Evolutionary conservation across 1,139 yeast genomes (phyloP).

Genomic region (Suzukiozyma palmioleophila): DNA sequence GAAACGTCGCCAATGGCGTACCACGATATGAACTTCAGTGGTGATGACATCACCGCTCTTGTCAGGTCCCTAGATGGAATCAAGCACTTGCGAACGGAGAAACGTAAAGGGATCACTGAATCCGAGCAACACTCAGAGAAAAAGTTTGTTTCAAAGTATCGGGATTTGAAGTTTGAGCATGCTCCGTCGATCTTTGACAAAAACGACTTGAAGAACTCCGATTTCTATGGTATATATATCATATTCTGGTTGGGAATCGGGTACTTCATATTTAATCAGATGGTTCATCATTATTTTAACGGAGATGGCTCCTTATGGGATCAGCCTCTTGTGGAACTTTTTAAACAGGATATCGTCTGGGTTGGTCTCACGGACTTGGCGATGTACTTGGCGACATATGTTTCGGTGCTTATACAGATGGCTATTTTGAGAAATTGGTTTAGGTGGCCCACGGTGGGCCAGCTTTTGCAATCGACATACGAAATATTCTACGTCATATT

Average conservation of each 20-base stretch:
- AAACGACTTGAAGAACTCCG: slow-evolving; percentile 31
- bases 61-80: not conserved
- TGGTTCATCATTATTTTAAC: slow-evolving; percentile 40
- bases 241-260: slow-evolving; percentile 66
- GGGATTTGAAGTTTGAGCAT: slow-evolving; percentile 26
- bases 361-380: slow-evolving; percentile 65
- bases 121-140: not conserved
- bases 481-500: slow-evolving; percentile 49
- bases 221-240: slow-evolving; percentile 62
- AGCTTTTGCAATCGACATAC: slow-evolving; percentile 53
- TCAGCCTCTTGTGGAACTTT: slow-evolving; percentile 46
- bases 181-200: slow-evolving; percentile 50
- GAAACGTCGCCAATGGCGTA: not conserved
- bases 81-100: slow-evolving; percentile 1
- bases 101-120: not conserved
- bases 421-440: slow-evolving; percentile 39
- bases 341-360: slow-evolving; percentile 52
- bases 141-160: slow-evolving; percentile 42
- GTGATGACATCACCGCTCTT: slow-evolving; percentile 3
- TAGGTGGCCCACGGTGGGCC: slow-evolving; percentile 59
- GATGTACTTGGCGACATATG: slow-evolving; percentile 65
- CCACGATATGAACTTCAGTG: slow-evolving; percentile 7
- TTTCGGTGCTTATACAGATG: slow-evolving; percentile 52
- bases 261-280: slow-evolving; percentile 43
- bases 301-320: slow-evolving; percentile 26